Evolutionary conservation across 306 rosid genomes (phyloP), one percentile per base, ranked within the genome.

Genomic region (Sindora glabra): DNA sequence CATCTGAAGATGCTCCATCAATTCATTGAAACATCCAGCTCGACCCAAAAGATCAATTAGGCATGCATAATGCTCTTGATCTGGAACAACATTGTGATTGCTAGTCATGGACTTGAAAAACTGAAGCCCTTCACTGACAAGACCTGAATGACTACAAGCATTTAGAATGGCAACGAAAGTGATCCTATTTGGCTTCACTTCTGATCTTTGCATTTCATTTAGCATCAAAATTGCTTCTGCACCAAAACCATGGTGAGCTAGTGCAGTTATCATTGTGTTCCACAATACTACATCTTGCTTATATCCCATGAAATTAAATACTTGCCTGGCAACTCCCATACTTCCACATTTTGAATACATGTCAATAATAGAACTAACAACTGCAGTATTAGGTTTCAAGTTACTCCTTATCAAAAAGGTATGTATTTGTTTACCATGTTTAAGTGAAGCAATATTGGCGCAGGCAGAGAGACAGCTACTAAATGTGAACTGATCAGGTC

Each of bases 281-380:
- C 97, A 87, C 65, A 77, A 79, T 49, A 78, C 94, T 44, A 68
- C 79, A 58, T 90, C 89, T 68, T 71, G 77, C 75, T 76, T 80
- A 54, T 79, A 56, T 42, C 79, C 79, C 46, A 67, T 29, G 23
- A 78, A 62, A 50, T 74, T 10, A 59, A 90, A 90, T 21, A 86
- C 72, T 55, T 72, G n/a, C n/a, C n/a, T n/a, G n/a, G n/a, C n/a
- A n/a, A n/a, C n/a, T n/a, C n/a, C 95, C 51, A 90, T 46, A 66
- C 60, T 56, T 29, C 90, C 95, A 60, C 95, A 87, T 74, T 84
- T 84, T 42, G 94, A 76, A 70, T 90, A 90, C 95, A 87, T 84
- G 74, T 84, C 89, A 18, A 90, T 69, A 39, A 87, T 83, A 68
- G 94, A 84, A 83, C 90, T 70, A 47, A 78, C 78, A 39, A 90